phyloP scores from a whole-genome alignment of 768 basidiomycete species.

The Atractiella rhizophila region DNA sequence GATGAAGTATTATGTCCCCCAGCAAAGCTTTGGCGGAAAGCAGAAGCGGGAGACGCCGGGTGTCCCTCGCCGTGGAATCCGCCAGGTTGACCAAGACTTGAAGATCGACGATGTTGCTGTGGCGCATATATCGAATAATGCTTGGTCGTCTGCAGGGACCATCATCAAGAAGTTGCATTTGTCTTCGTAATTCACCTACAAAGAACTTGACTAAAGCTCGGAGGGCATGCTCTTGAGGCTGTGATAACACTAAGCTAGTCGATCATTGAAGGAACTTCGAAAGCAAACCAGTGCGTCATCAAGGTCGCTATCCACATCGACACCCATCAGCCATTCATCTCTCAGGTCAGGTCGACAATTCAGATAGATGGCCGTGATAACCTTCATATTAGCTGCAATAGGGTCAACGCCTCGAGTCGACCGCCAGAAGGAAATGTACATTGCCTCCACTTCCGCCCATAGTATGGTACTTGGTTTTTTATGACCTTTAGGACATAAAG shows the following conservation, averaged over 20 bases:
- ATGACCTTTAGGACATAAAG: constrained; percentile 85
- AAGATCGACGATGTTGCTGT: constrained; percentile 46
- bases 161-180: too few species aligned
- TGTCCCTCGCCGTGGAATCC: constrained; percentile 18
- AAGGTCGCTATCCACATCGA: constrained; percentile 69
- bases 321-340: constrained; percentile 89
- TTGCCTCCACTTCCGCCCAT: constrained; percentile 92
- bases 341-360: constrained; percentile 89
- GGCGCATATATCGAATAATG: constrained; percentile 39
- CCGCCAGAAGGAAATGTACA: constrained; percentile 29
- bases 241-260: not conserved
- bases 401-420: not conserved
- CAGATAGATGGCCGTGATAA: constrained; percentile 91
- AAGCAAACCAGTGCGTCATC: constrained; percentile 50
- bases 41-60: constrained; percentile 11
- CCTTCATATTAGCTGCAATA: constrained; percentile 86
- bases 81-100: constrained; percentile 24
- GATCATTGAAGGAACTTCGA: not conserved
- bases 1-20: too few species aligned
- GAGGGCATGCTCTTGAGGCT: constrained; percentile 88
- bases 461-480: constrained; percentile 96
- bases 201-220: constrained; percentile 89
- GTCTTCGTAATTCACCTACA: too few species aligned
- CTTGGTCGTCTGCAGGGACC: too few species aligned
- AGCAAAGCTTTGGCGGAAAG: too few species aligned